phyloP scores from a whole-genome alignment of 1,284 basidiomycete species.

The Leccinum pallidistipes region DNA sequence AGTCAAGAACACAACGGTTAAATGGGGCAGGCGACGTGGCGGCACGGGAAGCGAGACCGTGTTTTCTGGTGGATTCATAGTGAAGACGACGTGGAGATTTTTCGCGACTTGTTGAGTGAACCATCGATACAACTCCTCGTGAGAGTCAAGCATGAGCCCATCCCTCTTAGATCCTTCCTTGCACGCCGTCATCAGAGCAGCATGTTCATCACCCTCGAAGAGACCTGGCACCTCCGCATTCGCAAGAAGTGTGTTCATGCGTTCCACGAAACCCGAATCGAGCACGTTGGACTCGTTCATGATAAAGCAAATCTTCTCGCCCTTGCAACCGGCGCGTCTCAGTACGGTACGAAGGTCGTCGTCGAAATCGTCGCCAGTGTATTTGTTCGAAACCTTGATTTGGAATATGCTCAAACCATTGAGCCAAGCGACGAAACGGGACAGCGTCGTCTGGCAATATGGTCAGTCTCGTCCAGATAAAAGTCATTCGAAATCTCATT shows the following conservation, averaged over 20 bases:
- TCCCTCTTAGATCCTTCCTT: conserved; percentile 98
- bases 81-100: conserved; percentile 97
- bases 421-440: conserved; percentile 99
- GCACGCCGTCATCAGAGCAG: conserved; percentile 96
- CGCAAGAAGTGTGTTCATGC: conserved; percentile 98
- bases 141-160: conserved; percentile 96
- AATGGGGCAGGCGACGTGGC: conserved; percentile 97
- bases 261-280: conserved; percentile 96
- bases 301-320: conserved; percentile 80
- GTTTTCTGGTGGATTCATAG: conserved; percentile 98
- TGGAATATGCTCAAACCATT: conserved; percentile 98
- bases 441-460: conserved; percentile 81
- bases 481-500: not conserved
- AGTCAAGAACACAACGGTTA: conserved; percentile 97
- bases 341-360: conserved; percentile 95
- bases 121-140: conserved; percentile 96
- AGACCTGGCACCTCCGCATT: conserved; percentile 99
- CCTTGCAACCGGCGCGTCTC: conserved; percentile 94
- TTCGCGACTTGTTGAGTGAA: conserved; percentile 96
- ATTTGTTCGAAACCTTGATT: conserved; percentile 98
- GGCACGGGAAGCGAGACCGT: conserved; percentile 88
- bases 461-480: conserved; percentile 14
- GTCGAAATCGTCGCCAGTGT: conserved; percentile 97
- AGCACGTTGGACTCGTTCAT: conserved; percentile 99
- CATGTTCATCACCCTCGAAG: conserved; percentile 97